Evolutionary conservation across 495 filamentous ascomycete genomes (phyloP), one percentile per base, ranked within the genome.

Genomic region (Hypoxylon lenormandii): DNA sequence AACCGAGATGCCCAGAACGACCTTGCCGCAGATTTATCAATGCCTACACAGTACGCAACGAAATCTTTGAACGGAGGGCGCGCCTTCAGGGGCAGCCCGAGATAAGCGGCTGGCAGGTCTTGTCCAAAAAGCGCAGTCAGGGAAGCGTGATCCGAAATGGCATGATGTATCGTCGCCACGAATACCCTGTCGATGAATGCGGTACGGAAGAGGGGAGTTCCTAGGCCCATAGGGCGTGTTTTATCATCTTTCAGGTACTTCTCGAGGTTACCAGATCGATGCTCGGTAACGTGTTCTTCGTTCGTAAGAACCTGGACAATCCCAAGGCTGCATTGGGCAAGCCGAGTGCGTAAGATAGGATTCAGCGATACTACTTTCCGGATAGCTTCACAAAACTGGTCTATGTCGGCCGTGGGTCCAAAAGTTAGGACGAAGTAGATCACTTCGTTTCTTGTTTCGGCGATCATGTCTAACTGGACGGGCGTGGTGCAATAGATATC

Each of bases 61-160:
- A 60, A 60, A n/a, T 51, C 40, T 40, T 60, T 60, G 36, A 60
- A 60, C 23, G 28, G n/a, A 15, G 57, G 26, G 22, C 57, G 57
- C 45, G 11, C 16, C 7, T 12, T 23, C 4, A 47, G 57, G 11
- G 23, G 16, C 5, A 37, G 6, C 33, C 57, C 57, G 33, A 40
- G 30, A 28, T 60, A 60, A 18, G 33, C 46, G 33, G 46, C 16
- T 12, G 21, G 42, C 15, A 60, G 7, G 15, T 60, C 57, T 15
- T 60, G 6, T 10, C 23, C 23, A 7, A 51, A 26, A 11, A 59
- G 6, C 10, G 40, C 6, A 4, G 46, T 5, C 4, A 60, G 1
- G 19, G 46, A 50, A 18, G n/a, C 18, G 22, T 51, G 10, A 18
- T 60, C 57, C 57, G 51, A 38, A 23, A 50, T 30, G 12, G 45